Evolutionary conservation across 257 asterid species (phyloP).

Genomic region (Solanum piurae): DNA sequence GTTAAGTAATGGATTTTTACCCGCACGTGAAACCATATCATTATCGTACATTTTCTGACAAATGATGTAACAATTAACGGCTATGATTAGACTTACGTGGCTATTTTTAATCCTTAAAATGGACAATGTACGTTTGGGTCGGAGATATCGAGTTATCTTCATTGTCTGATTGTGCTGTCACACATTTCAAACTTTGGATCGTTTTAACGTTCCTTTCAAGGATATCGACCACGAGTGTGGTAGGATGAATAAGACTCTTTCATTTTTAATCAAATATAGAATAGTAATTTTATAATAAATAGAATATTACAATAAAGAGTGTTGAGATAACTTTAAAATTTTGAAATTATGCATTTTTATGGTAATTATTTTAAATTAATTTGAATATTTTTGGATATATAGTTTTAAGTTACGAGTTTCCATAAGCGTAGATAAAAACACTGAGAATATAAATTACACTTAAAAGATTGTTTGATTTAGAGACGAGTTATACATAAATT

Average conservation of each 20-base stretch:
- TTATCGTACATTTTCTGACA: not conserved
- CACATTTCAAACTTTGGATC: not conserved
- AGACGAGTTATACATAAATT: not conserved
- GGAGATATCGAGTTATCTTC: not conserved
- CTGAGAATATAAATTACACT: not conserved
- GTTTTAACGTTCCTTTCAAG: not conserved
- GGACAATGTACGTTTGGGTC: not conserved
- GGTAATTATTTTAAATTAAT: not conserved
- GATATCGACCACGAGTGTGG: not conserved
- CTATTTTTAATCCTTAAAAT: not conserved
- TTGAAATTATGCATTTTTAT: not conserved
- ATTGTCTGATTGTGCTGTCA: not conserved
- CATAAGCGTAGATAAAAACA: not conserved
- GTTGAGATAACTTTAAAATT: not conserved
- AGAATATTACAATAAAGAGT: not conserved
- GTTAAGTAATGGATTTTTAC: not conserved
- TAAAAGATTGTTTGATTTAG: not conserved
- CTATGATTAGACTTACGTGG: not conserved
- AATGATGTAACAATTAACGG: not conserved
- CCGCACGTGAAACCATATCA: not conserved
- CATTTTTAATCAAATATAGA: not conserved
- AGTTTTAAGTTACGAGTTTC: not conserved
- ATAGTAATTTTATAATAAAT: not conserved
- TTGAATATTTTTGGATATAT: not conserved
- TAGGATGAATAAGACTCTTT: not conserved